phyloP scores from a whole-genome alignment of 2,329 filamentous ascomycete genomes.

The Cordyceps cicadae region DNA sequence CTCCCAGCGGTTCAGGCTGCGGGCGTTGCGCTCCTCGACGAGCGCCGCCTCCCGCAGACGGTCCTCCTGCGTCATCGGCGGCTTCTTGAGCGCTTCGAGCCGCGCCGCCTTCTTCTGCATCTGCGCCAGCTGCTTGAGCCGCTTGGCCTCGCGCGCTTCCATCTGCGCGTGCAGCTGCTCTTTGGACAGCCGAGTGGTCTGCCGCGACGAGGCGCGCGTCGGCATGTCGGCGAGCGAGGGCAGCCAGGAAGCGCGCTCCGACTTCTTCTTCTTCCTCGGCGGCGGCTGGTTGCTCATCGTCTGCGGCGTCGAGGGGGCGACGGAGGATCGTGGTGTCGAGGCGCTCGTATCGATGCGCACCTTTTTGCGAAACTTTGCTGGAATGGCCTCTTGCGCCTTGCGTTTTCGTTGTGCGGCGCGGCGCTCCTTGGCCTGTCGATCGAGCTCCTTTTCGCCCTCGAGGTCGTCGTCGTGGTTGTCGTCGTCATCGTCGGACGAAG shows the following conservation, averaged over 20 bases:
- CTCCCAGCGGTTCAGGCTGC: constrained; percentile 89
- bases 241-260: constrained; percentile 51
- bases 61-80: constrained; percentile 79
- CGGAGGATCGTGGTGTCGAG: constrained; percentile 22
- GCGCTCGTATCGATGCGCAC: constrained; percentile 57
- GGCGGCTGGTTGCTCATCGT: constrained; percentile 35
- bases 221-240: constrained; percentile 46
- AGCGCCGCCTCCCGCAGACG: constrained; percentile 72
- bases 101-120: constrained; percentile 63
- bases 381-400: constrained; percentile 68
- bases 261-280: constrained; percentile 57
- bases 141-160: constrained; percentile 61
- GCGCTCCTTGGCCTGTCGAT: constrained; percentile 65
- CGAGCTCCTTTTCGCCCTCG: constrained; percentile 79
- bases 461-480: constrained; percentile 61
- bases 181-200: constrained; percentile 51
- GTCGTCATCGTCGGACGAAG: constrained; percentile 76
- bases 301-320: constrained; percentile 25
- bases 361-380: constrained; percentile 63
- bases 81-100: constrained; percentile 66
- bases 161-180: constrained; percentile 61
- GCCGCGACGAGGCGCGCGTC: constrained; percentile 49
- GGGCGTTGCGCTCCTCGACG: constrained; percentile 79
- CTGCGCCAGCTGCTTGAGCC: constrained; percentile 59
- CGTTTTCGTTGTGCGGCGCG: constrained; percentile 64